Evolutionary conservation across 768 basidiomycete genomes (phyloP).

Genomic region (Ephemerocybe angulata): DNA sequence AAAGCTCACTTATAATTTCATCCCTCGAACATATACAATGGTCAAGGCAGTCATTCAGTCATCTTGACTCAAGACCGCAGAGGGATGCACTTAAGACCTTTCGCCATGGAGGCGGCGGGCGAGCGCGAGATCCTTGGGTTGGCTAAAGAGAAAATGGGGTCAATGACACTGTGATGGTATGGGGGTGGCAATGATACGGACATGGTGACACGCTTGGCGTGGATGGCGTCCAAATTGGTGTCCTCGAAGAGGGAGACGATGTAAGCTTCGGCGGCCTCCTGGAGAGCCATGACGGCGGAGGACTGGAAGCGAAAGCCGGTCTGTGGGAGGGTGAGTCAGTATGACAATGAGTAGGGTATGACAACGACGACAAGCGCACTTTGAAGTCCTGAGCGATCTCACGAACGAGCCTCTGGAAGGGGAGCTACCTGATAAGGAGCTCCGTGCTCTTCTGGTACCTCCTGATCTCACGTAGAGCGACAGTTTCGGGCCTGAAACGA

Average conservation of each 20-base stretch:
- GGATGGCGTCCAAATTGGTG: conserved; percentile 88
- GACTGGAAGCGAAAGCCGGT: conserved; percentile 95
- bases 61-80: too few species aligned
- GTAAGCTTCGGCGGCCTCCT: conserved; percentile 86
- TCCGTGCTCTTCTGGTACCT: conserved; percentile 14
- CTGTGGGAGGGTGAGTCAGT: conserved; percentile 31
- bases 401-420: conserved; percentile 97
- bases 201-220: conserved; percentile 64
- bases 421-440: conserved; percentile 67
- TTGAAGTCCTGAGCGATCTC: conserved; percentile 96
- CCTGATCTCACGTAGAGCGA: conserved; percentile 15
- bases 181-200: conserved; percentile 11
- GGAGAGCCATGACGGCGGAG: too few species aligned
- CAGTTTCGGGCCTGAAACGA: conserved; percentile 12
- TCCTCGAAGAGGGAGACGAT: conserved; percentile 84
- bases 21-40: too few species aligned
- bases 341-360: conserved; percentile 1
- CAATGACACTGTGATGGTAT: neutral
- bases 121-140: conserved; percentile 87
- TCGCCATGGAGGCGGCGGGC: conserved; percentile 85
- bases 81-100: conserved; percentile 52
- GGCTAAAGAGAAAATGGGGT: conserved; percentile 35
- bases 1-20: too few species aligned
- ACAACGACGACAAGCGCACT: conserved; percentile 36
- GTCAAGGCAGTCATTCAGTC: too few species aligned